Evolutionary conservation across 2,329 filamentous ascomycete species (phyloP).

Genomic region (Juglanconis oblonga): DNA sequence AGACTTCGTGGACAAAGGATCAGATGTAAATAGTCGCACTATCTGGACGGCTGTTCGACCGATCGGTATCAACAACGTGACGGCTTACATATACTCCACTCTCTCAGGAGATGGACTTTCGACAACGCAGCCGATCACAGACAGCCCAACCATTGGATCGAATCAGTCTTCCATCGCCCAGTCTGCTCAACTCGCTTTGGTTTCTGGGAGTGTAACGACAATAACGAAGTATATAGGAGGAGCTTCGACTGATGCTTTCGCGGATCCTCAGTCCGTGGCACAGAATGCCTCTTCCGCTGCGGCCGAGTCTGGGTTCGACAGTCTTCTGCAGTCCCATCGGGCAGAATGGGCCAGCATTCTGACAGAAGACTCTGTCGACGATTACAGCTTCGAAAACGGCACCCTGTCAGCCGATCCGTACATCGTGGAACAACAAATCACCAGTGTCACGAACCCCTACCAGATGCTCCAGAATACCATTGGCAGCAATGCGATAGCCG

Average conservation of each 20-base stretch:
- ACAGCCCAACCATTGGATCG: constrained; percentile 45
- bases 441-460: constrained; percentile 52
- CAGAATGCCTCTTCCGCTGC: constrained; percentile 48
- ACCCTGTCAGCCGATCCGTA: constrained; percentile 54
- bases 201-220: constrained; percentile 48
- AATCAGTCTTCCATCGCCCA: constrained; percentile 67
- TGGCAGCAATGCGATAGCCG: constrained; percentile 37
- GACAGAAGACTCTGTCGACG: constrained; percentile 60
- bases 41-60: constrained; percentile 65
- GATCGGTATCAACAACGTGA: constrained; percentile 58
- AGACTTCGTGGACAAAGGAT: constrained; percentile 53
- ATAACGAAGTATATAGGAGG: constrained; percentile 67
- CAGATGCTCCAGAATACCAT: constrained; percentile 53
- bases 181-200: constrained; percentile 50
- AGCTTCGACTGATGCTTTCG: constrained; percentile 67
- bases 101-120: constrained; percentile 39
- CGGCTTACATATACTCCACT: constrained; percentile 49
- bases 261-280: constrained; percentile 53
- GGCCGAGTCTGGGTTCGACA: constrained; percentile 50
- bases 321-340: constrained; percentile 53
- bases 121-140: constrained; percentile 39
- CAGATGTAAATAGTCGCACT: constrained; percentile 44
- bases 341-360: constrained; percentile 62
- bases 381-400: constrained; percentile 55
- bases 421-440: constrained; percentile 53